These are phyloP conservation scores for Colletotrichum lini DNA, from an alignment of 2,329 filamentous ascomycete genomes.

Conservation along the genomic window DNA sequence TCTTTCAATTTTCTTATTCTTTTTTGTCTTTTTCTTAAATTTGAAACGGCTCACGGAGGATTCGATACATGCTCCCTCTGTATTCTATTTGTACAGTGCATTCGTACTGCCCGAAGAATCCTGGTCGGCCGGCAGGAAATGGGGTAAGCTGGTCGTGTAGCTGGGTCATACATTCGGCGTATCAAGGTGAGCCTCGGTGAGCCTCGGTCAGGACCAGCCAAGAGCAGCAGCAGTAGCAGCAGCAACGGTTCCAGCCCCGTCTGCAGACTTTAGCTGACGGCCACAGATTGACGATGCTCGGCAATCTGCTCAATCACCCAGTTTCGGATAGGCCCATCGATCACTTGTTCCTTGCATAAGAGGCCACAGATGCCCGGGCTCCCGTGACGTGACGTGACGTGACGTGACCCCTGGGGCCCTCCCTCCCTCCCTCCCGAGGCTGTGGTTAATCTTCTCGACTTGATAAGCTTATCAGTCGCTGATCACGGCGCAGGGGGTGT, in stretches of 20 bases:
- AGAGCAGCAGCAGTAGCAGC: neutral
- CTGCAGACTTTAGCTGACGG: conserved; percentile 2
- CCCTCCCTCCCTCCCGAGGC: conserved; percentile 14
- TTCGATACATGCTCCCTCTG: conserved; percentile 12
- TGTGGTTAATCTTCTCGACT: conserved; percentile 12
- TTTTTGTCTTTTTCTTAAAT: too few relatives aligned
- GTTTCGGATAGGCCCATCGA: conserved; percentile 10
- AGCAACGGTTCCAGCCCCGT: neutral
- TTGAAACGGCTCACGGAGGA: conserved; percentile 33
- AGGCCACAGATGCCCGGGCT: conserved; percentile 32
- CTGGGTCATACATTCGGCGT: neutral
- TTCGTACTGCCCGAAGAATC: too few relatives aligned
- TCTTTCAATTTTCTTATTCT: too few relatives aligned
- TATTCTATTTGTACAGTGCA: neutral
- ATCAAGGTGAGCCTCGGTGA: conserved; percentile 12
- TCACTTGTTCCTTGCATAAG: conserved; percentile 39
- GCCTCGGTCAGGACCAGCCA: conserved; percentile 26
- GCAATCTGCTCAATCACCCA: conserved; percentile 10
- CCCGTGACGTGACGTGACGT: conserved; percentile 18
- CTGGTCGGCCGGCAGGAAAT: too few relatives aligned
- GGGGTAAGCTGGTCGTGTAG: too few relatives aligned
- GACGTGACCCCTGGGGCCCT: neutral
- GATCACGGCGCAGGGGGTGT: conserved; percentile 20
- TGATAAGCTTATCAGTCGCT: conserved; percentile 38
- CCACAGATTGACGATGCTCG: conserved; percentile 8